These are phyloP conservation scores for Moringa oleifera DNA, from an alignment of 345 rosid species.

Conservation along the genomic window DNA sequence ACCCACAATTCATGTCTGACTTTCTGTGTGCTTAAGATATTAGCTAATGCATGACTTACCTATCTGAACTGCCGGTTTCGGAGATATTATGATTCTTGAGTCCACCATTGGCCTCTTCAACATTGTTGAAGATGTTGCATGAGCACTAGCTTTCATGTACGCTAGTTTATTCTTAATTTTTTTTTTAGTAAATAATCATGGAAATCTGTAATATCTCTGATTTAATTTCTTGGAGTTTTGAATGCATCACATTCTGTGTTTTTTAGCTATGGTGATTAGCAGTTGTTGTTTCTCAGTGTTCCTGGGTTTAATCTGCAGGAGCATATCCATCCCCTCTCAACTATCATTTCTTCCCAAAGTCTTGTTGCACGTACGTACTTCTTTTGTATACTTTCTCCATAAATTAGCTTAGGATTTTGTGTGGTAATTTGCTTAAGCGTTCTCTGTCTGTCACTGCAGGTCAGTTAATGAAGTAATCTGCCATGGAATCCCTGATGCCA, in stretches of 20 bases:
- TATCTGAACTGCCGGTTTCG: too few relatives aligned
- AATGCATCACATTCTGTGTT: not conserved
- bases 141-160: too few relatives aligned
- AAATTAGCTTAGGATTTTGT: constrained; percentile 3
- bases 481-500: constrained; percentile 99
- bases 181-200: not conserved
- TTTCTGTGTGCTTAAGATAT: too few relatives aligned
- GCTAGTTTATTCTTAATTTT: too few relatives aligned
- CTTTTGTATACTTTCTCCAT: constrained; percentile 18
- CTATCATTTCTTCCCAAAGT: constrained; percentile 92
- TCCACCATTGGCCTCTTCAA: too few relatives aligned
- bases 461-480: constrained; percentile 97
- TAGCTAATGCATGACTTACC: too few relatives aligned
- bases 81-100: too few relatives aligned
- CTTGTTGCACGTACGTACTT: constrained; percentile 99
- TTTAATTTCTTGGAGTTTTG: not conserved
- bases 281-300: not conserved
- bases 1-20: too few relatives aligned
- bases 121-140: too few relatives aligned
- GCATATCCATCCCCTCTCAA: constrained; percentile 98
- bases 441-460: constrained; percentile 39
- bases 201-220: not conserved
- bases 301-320: constrained; percentile 41
- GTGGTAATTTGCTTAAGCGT: constrained; percentile 10
- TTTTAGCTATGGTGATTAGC: too few relatives aligned